Evolutionary conservation across 805 yeast species (phyloP).

Genomic region (Candida nitratophila): DNA sequence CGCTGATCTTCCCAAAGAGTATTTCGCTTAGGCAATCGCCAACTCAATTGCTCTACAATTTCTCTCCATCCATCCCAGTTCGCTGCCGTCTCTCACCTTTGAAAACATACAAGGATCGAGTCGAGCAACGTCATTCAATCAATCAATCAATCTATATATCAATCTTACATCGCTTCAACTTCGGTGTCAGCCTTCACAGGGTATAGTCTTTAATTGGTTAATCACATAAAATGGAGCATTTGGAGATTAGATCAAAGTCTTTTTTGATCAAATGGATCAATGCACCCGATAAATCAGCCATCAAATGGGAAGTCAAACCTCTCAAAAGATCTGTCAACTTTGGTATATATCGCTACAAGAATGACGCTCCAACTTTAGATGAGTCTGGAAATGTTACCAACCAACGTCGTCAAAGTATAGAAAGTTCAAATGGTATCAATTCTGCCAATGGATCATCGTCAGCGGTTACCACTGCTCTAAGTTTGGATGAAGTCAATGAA

Average conservation of each 20-base stretch:
- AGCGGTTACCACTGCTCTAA: slow-evolving; percentile 11
- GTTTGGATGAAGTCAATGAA: slow-evolving; percentile 23
- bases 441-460: slow-evolving; percentile 8
- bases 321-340: slow-evolving; percentile 49
- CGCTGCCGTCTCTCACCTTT: too few relatives aligned
- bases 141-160: too few relatives aligned
- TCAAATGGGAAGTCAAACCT: slow-evolving; percentile 82
- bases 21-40: too few relatives aligned
- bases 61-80: too few relatives aligned
- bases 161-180: too few relatives aligned
- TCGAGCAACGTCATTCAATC: too few relatives aligned
- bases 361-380: slow-evolving; percentile 5
- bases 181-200: too few relatives aligned
- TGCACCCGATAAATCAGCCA: slow-evolving; percentile 56
- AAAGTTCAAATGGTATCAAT: neutral
- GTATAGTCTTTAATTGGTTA: neutral
- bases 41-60: too few relatives aligned
- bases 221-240: slow-evolving; percentile 61
- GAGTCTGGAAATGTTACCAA: neutral
- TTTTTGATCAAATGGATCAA: slow-evolving; percentile 89
- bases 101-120: too few relatives aligned
- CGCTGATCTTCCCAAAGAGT: too few relatives aligned
- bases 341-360: slow-evolving; percentile 26
- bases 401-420: neutral
- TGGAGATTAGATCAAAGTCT: slow-evolving; percentile 85